phyloP scores from a whole-genome alignment of 176 grass and related monocot species.

The Tillandsia leiboldiana region DNA sequence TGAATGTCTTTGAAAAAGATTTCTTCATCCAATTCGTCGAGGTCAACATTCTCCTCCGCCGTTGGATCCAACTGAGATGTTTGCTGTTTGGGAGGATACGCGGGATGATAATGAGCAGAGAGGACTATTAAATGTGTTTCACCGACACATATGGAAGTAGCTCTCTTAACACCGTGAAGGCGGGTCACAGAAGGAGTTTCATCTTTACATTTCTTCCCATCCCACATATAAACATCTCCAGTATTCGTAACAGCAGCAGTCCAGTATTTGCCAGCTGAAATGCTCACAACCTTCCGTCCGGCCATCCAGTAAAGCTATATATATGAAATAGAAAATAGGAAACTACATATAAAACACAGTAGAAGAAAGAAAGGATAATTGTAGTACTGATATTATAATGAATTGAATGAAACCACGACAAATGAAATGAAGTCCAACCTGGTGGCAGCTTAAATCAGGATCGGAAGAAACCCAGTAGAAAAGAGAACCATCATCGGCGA shows the following conservation, averaged over 20 bases:
- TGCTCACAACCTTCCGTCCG: constrained; percentile 55
- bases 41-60: constrained; percentile 34
- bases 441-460: constrained; percentile 88
- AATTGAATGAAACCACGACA: background rate
- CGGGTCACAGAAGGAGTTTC: constrained; percentile 55
- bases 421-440: constrained; percentile 34
- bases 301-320: constrained; percentile 75
- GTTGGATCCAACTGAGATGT: constrained; percentile 17
- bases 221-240: constrained; percentile 95
- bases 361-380: background rate
- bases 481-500: constrained; percentile 82
- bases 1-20: constrained; percentile 41
- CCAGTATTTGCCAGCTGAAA: constrained; percentile 97
- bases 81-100: constrained; percentile 52
- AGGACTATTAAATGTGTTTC: constrained; percentile 89
- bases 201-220: constrained; percentile 82
- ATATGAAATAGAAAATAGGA: constrained; percentile 15
- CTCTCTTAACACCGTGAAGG: constrained; percentile 75
- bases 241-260: constrained; percentile 71
- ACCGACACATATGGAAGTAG: constrained; percentile 90
- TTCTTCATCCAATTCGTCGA: constrained; percentile 75
- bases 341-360: constrained; percentile 5
- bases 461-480: constrained; percentile 95
- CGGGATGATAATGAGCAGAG: constrained; percentile 82
- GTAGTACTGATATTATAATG: no score